Base-by-base conservation (phyloP, 306 rosid species). In the Medicago lupulina region DNA sequence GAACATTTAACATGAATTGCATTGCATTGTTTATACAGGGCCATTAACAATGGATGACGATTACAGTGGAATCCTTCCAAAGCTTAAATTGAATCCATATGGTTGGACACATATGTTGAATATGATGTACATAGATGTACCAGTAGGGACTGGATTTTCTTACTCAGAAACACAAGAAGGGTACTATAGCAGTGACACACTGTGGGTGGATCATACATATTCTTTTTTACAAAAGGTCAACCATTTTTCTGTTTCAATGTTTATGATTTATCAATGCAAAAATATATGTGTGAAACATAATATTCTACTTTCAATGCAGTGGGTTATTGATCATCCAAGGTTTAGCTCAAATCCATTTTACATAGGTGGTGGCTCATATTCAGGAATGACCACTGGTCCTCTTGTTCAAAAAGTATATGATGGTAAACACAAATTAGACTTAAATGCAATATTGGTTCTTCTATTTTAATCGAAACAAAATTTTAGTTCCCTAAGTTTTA, bases 331-430 rank as follows among this genome's bases (percentile, higher is more conserved):
- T 77, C 90, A 89, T 68, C 73, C 91, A 6, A 40, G 76, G 14
- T 89, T 90, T 71, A 47, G 15, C n/a, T 41, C 86, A 11, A 86
- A 90, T 79, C 81, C 83, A 36, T 43, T 88, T 34, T 86, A 83
- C 41, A 8, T 90, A 23, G 87, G 80, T 47, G 90, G 96, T 28
- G 88, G 84, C 47, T 90, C 96, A 2, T 88, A 86, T 40, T 39
- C 92, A 6, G 88, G 90, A 53, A 9, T 80, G 6, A 15, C 18
- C 11, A 69, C 75, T 1, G 87, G 81, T 14, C 67, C 82, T 19
- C 44, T 85, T 65, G 79, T 67, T 51, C 65, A 68, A 9, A 59
- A 79, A 83, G 50, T 89, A 65, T 73, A 68, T 18, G 70, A 83
- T 18, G 91, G 93, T 87, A 81, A 17, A 7, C 21, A 14, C 17